Evolutionary conservation across 2,329 filamentous ascomycete species (phyloP).

Genomic region (Epichloe gansuensis): DNA sequence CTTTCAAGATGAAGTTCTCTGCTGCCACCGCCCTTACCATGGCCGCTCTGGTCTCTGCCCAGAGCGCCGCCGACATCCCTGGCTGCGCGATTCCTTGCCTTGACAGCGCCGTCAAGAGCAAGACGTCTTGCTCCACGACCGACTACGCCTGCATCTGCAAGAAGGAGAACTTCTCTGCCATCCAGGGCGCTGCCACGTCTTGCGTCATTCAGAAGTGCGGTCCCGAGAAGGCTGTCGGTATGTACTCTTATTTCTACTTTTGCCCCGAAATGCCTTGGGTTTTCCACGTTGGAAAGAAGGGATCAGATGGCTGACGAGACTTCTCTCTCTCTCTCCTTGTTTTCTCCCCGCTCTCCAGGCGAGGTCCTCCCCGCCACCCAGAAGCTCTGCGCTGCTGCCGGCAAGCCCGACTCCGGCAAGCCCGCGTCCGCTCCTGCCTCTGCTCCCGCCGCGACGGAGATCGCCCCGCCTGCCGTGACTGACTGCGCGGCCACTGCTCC

Average conservation of each 20-base stretch:
- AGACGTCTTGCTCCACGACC: conserved; percentile 19
- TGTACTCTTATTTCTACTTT: conserved; percentile 9
- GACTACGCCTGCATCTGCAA: conserved; percentile 24
- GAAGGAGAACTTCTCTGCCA: conserved; percentile 14
- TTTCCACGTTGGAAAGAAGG: neutral
- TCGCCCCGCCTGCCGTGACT: conserved; percentile 5
- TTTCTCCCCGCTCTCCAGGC: conserved; percentile 12
- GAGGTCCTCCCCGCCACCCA: conserved; percentile 26
- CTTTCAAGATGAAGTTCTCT: conserved; percentile 26
- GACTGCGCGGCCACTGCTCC: conserved; percentile 3
- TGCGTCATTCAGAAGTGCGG: conserved; percentile 26
- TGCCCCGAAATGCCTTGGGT: too few species aligned
- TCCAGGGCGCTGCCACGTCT: conserved; percentile 20
- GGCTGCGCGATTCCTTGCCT: conserved; percentile 26
- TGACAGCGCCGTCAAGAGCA: conserved; percentile 16
- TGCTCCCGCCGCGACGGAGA: conserved; percentile 3
- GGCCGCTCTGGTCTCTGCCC: conserved; percentile 22
- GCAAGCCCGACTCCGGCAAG: conserved; percentile 2
- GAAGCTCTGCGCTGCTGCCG: conserved; percentile 19
- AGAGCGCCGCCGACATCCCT: conserved; percentile 23
- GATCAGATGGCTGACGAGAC: too few species aligned
- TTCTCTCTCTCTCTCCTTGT: too few species aligned
- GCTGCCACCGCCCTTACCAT: conserved; percentile 21
- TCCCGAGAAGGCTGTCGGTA: conserved; percentile 25
- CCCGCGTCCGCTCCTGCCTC: neutral